A percentile compares a stretch with the other conserved stretches of the same genome.
These are phyloP conservation scores for Diutina catenulata DNA, from an alignment of 1,139 yeast species.

Conservation along the genomic window DNA sequence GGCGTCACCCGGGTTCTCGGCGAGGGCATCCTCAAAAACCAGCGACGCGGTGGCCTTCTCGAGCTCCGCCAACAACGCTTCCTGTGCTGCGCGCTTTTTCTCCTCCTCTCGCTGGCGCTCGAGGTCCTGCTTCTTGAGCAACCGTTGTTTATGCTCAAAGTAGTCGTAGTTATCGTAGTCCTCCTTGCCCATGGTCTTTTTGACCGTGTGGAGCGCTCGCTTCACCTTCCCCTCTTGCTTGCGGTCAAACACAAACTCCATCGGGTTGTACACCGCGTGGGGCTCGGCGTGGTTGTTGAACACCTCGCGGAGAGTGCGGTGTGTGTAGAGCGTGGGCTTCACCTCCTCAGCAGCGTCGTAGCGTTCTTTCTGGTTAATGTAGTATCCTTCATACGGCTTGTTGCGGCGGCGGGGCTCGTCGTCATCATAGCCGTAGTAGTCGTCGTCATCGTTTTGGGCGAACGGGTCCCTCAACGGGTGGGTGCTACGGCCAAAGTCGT, in stretches of 20 bases:
- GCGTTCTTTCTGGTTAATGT: constrained; percentile 25
- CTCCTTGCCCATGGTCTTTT: constrained; percentile 20
- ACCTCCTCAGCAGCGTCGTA: constrained; percentile 20
- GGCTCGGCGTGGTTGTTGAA: constrained; percentile 18
- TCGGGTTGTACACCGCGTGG: constrained; percentile 28
- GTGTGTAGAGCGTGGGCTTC: constrained; percentile 29
- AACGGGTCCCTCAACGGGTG: constrained; percentile 6
- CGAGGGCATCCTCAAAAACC: background rate
- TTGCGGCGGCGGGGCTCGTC: background rate
- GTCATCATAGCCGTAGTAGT: background rate
- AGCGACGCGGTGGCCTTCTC: background rate
- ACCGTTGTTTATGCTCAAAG: constrained; percentile 11
- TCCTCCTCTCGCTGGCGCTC: too few species aligned
- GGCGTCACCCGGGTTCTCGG: background rate
- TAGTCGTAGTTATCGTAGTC: constrained; percentile 28
- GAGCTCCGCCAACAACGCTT: background rate
- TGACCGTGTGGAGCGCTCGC: constrained; percentile 20
- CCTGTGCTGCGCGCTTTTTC: too few species aligned
- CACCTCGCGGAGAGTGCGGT: constrained; percentile 29
- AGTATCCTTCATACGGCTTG: constrained; percentile 16
- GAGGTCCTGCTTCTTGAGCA: background rate
- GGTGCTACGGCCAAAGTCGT: background rate
- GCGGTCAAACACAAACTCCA: constrained; percentile 28
- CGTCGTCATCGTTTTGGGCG: constrained; percentile 6
- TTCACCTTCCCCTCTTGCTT: constrained; percentile 14